phyloP scores from a whole-genome alignment of 441 rosid species.

The Rhodomyrtus psidioides region DNA sequence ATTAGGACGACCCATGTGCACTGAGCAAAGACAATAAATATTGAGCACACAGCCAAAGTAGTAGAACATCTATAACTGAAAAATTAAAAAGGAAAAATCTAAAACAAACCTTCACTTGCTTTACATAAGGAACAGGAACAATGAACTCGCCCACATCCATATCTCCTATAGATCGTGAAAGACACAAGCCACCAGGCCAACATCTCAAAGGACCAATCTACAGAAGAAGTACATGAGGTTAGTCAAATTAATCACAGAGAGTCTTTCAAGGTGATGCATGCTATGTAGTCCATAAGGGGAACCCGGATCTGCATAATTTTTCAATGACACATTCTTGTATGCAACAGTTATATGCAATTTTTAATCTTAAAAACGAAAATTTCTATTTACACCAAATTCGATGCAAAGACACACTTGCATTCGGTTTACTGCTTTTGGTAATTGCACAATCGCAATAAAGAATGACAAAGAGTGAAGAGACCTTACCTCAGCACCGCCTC shows the following conservation, averaged over 20 bases:
- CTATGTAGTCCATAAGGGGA: background rate
- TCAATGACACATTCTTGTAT: background rate
- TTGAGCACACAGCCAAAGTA: background rate
- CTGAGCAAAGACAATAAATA: background rate
- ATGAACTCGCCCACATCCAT: slow-evolving; percentile 93
- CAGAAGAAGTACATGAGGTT: slow-evolving; percentile 14
- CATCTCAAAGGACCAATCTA: slow-evolving; percentile 99
- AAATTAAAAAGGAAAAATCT: background rate
- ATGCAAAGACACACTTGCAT: background rate
- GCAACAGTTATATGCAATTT: background rate
- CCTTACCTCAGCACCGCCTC: slow-evolving; percentile 94
- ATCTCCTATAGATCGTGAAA: slow-evolving; percentile 98
- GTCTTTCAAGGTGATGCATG: background rate
- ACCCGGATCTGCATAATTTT: background rate
- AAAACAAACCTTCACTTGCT: slow-evolving; percentile 92
- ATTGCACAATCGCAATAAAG: background rate
- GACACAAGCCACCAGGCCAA: slow-evolving; percentile 99
- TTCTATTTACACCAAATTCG: background rate
- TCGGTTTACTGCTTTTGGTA: background rate
- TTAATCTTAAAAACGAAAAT: background rate
- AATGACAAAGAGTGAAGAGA: slow-evolving; percentile 1
- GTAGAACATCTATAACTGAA: background rate
- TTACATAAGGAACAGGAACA: slow-evolving; percentile 96
- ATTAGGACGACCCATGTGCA: background rate
- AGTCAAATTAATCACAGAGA: slow-evolving; percentile 6